phyloP scores from a whole-genome alignment of 1,284 basidiomycete species.

The Ustilago tritici region DNA sequence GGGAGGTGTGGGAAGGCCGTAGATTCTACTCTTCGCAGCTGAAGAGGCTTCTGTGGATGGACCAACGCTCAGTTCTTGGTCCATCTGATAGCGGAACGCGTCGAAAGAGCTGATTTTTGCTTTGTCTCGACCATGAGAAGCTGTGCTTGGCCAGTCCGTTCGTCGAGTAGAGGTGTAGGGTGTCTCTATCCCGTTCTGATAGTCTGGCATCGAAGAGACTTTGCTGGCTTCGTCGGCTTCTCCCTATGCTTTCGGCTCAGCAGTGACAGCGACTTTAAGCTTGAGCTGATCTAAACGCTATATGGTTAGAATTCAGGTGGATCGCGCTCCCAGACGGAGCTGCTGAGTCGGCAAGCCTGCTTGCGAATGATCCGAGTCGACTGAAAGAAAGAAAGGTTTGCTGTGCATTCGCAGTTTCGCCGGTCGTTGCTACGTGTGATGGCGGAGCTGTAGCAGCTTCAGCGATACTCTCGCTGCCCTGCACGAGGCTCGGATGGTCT shows the following conservation, averaged over 20 bases:
- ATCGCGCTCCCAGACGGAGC: background rate
- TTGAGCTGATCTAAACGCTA: background rate
- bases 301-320: background rate
- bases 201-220: conserved; percentile 14
- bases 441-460: background rate
- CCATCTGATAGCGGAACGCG: conserved; percentile 17
- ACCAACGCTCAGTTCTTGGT: background rate
- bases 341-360: background rate
- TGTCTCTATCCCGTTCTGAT: conserved; percentile 1
- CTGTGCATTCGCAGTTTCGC: conserved; percentile 12
- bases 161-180: conserved; percentile 1
- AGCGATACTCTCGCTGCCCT: conserved; percentile 1
- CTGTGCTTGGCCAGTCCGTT: background rate
- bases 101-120: conserved; percentile 9
- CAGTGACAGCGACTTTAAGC: background rate
- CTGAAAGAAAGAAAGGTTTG: conserved; percentile 10
- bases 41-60: background rate
- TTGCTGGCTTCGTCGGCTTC: background rate
- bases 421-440: background rate
- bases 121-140: background rate
- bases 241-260: background rate
- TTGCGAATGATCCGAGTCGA: conserved; percentile 4
- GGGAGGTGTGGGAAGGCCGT: conserved; percentile 46
- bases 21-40: background rate
- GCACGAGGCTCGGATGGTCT: background rate